These are phyloP conservation scores for Blakeslea trispora DNA, from an alignment of 371 early-diverging fungal species.

Conservation along the genomic window DNA sequence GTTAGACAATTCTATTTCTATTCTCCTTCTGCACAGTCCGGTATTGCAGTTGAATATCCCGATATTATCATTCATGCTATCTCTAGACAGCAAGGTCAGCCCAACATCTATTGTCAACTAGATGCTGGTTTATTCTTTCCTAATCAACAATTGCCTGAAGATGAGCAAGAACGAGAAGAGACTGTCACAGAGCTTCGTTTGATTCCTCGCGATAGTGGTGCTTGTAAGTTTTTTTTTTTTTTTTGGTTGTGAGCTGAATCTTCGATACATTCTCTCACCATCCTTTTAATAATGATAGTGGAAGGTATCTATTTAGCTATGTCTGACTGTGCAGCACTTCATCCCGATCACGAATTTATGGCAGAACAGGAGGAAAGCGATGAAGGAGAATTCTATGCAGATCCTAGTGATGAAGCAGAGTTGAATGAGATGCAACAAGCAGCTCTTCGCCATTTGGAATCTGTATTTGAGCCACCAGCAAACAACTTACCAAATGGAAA, in stretches of 20 bases:
- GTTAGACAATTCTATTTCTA: conserved; percentile 57
- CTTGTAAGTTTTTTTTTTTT: too few relatives aligned
- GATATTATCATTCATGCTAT: conserved; percentile 83
- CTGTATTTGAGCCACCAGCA: conserved; percentile 38
- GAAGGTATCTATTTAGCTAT: conserved; percentile 73
- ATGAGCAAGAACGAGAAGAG: conserved; percentile 59
- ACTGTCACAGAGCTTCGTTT: conserved; percentile 64
- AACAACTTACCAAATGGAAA: too few relatives aligned
- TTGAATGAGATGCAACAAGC: conserved; percentile 50
- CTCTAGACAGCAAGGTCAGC: conserved; percentile 63
- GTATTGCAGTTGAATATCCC: conserved; percentile 72
- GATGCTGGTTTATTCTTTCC: conserved; percentile 50
- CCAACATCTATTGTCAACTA: conserved; percentile 78
- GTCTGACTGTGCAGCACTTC: conserved; percentile 76
- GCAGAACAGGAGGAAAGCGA: conserved; percentile 48
- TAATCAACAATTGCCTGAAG: conserved; percentile 49
- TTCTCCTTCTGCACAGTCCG: conserved; percentile 40
- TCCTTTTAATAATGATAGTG: too few relatives aligned
- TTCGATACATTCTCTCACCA: too few relatives aligned
- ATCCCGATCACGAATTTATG: conserved; percentile 63
- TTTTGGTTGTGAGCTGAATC: too few relatives aligned
- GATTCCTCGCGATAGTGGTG: conserved; percentile 61
- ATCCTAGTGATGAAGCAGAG: conserved; percentile 44
- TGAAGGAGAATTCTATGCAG: conserved; percentile 51
- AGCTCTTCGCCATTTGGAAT: conserved; percentile 45